Base-by-base conservation (phyloP, 2,329 filamentous ascomycete species). In the Cladosporium sp. region DNA sequence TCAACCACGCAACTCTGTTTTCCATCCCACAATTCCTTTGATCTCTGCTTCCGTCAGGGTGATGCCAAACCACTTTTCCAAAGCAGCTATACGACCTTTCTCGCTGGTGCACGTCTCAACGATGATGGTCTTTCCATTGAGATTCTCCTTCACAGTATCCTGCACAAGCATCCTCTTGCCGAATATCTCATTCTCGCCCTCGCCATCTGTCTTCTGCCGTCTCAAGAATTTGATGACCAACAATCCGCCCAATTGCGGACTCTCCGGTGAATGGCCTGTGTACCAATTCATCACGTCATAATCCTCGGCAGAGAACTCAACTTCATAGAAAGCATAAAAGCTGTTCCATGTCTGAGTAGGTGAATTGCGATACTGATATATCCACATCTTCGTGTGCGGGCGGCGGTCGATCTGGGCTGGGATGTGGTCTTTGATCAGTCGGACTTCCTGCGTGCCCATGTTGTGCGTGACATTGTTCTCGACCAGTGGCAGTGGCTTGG, bases 251-350 rank as follows among this genome's bases (percentile, higher is more conserved):
- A 82, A 84, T 74, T 90, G 88, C 71, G 82, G 85, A 66, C 80
- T 85, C 32, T 76, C 74, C n/a, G 68, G 68, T 41, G 61, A 64
- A 44, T 80, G 80, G 68, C 84, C 86, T 1, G 84, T 86, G 51
- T 74, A 84, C 71, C 80, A 85, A 75, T 87, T 91, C 79, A 88
- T 80, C 1, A 88, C 78, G 21, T 80, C 80, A 71, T 87, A 91
- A 74, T 91, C 89, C 28, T 78, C 74, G 3, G 81, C 82, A 32
- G 86, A 74, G 73, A 89, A 90, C 75, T 91, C 88, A 15, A 84
- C 77, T 21, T 90, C 86, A 2, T 83, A 82, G 74, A 92, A 93
- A 65, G 83, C 85, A 74, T 91, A 92, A 66, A 82, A 85, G 2
- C 84, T 79, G 38, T 83, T 80, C 86, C 88, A 93, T 2, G 80